Base-by-base conservation (phyloP, 1,284 basidiomycete genomes). In the Naganishia cerealis region DNA sequence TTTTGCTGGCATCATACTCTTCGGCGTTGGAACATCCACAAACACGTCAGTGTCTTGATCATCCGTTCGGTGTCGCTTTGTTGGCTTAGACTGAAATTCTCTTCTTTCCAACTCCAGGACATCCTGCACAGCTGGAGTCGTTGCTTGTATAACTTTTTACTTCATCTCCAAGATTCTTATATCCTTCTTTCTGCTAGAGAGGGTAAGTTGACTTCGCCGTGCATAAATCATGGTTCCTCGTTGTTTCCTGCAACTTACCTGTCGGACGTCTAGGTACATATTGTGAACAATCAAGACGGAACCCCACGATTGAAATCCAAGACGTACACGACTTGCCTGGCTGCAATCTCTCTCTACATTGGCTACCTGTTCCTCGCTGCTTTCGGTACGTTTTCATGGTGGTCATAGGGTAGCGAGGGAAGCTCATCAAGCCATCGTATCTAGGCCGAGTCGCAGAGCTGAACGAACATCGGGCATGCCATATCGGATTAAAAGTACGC, bases 101-200 rank as follows among this genome's bases (percentile, higher is more conserved):
- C 36, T 48, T 29, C n/a, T 26, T 15, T 24, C 10, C 18, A n/a
- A 7, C 24, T 24, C 6, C 61, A 63, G 61, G 2, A 54, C 61
- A 7, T 52, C 61, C 1, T 63, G 61, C 24, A 26, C 39, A 16
- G 50, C 61, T 13, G 61, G 61, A 13, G 61, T 63, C 9, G 26
- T 63, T 12, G 61, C 61, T 2, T 63, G 61, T 42, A 63, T 63
- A 50, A 63, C 61, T 16, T 63, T 63, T 39, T 63, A 63, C 50
- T 63, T 63, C 9, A 63, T 63, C 38, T 54, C 50, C 48, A 63
- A 63, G 39, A 63, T 63, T 18, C 39, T 63, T 6, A 63, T 63
- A 12, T 63, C 61, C 15, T 53, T 63, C 50, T 63, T 63, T 29
- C 43, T 63, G n/a, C 61, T 63, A 2, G 61, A 63, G 24, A 21